These are phyloP conservation scores for Jatropha podagrica DNA, from an alignment of 441 rosid species.

Conservation along the genomic window DNA sequence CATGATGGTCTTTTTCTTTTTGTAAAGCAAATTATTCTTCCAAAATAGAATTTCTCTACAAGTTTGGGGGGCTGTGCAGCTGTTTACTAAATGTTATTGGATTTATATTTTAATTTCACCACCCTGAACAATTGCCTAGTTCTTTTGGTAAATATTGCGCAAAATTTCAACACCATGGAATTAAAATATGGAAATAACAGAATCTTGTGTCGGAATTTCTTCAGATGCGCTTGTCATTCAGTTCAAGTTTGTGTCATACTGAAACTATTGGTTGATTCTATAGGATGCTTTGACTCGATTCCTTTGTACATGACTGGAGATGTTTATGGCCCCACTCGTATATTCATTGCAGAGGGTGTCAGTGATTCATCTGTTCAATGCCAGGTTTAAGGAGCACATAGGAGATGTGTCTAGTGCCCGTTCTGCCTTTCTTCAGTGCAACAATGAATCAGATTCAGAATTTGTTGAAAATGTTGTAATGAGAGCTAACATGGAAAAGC, in stretches of 20 bases:
- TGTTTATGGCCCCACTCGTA: constrained; percentile 32
- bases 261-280: constrained; percentile 26
- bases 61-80: neutral
- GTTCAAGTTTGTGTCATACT: constrained; percentile 7
- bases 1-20: constrained; percentile 5
- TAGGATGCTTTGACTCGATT: constrained; percentile 28
- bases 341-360: constrained; percentile 61
- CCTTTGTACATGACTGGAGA: constrained; percentile 29
- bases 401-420: constrained; percentile 61
- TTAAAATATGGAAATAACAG: neutral
- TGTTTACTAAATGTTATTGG: neutral
- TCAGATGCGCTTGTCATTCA: neutral
- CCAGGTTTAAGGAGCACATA: constrained; percentile 73
- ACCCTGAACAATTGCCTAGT: neutral
- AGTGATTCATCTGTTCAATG: constrained; percentile 62
- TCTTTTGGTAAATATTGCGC: neutral
- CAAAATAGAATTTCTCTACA: neutral
- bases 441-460: constrained; percentile 48
- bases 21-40: neutral
- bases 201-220: neutral
- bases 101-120: neutral
- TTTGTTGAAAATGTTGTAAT: constrained; percentile 54
- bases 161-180: neutral
- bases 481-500: constrained; percentile 93
- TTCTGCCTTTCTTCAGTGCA: constrained; percentile 53